Base-by-base conservation (phyloP, 169 alveolate species). In the Plasmodium adleri region DNA sequence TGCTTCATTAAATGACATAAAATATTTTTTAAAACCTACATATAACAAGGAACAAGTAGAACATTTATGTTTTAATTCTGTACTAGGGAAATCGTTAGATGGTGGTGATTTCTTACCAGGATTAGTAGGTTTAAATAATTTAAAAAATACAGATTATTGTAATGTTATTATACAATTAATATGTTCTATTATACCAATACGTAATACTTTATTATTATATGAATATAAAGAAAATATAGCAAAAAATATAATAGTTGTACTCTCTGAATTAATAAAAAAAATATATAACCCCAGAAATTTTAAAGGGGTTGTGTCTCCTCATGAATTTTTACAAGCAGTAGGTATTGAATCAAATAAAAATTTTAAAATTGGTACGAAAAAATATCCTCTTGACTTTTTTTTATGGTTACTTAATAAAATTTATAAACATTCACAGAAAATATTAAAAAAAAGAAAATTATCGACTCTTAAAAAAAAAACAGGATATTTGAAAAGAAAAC, bases 281-380 rank as follows among this genome's bases (percentile, higher is more conserved):
- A 98, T 98, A 56, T 99, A 97, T 97, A 99, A 98, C 94, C 97
- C 98, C 32, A 94, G 96, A 72, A 98, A 98, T 94, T 98, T 98
- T 94, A 99, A 99, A 91, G 99, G 99, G 12, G 96, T 98, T 76
- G 99, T 98, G 13, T 97, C 99, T 17, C 99, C 99, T 17, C 99
- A 98, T 93, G 99, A 98, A 93, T 95, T 97, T 71, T 83, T 98
- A 8, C 98, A 97, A 93, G 96, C 96, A 13, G 95, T 94, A 15
- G 95, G 96, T 39, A 92, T 94, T 28, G 95, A 93, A 28, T 92
- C 96, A 5, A 83, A 80, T 24, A 95, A 95, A 10, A 66, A 43
- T 54, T 94, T 92, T 80, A 94, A 92, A 64, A 97, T 98, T 2
- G 98, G 99, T 1, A 92, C 94, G 66, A 96, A 97, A 91, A 94